Base-by-base conservation (phyloP, 108 stramenopile species). In the Schizochytrium sp. region DNA sequence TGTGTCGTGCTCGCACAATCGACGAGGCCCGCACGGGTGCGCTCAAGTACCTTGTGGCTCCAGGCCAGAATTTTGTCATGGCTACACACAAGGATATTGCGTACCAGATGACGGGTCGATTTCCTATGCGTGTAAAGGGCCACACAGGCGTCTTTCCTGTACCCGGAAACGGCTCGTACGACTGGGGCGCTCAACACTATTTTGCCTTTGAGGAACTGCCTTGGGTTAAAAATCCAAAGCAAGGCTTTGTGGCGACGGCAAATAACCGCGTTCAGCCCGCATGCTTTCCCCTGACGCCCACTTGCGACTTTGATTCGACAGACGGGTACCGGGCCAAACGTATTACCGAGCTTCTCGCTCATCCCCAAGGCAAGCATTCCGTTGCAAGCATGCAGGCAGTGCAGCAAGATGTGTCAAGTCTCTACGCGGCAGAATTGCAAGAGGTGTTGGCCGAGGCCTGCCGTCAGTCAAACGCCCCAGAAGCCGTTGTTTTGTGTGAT, bases 301-400 rank as follows among this genome's bases (percentile, higher is more conserved):
- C 44, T 16, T 87, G 41, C 55, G 83, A 59, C 83, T 89, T 43
- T 44, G 58, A 89, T 28, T 21, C 58, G 12, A 53, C 51, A 1
- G 87, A 83, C 4, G 89, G 89, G 8, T 89, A 89, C 34, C 51
- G 89, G 18, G 89, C 89, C 19, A 60, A 76, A 47, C 57, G 89
- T 12, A 89, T 89, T 58, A 58, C 89, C 6, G 58, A 89, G 23
- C 25, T 89, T n/a, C 25, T 89, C 34, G 6, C 14, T 6, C 19
- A 5, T 12, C 5, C 5, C 0, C 14, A 6, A 4, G 45, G 58
- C 53, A 88, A 87, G 5, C 72, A 88, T 5, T 25, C 72, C 2
- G 23, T 28, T 14, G 34, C 5, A 5, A 44, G 5, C 48, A 89
- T 89, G 76, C 44, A 16, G 48, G 43, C 4, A 18, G 58, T 87